Base-by-base conservation (phyloP, 176 grass and related monocot species). In the Oryza meyeriana region DNA sequence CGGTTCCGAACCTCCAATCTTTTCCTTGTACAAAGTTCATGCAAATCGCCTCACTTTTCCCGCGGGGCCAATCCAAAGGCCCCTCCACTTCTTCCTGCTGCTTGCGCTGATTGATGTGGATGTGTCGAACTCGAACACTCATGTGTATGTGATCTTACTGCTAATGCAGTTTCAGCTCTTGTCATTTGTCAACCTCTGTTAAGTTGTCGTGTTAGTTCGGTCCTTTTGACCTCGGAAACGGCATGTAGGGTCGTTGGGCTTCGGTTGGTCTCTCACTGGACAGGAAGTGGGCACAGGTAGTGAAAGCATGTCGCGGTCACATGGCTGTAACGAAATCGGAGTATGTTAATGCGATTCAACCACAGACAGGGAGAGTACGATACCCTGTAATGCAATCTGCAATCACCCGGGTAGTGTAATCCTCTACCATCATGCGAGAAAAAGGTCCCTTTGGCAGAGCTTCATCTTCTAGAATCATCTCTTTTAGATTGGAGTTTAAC, bases 51-150 rank as follows among this genome's bases (percentile, higher is more conserved):
- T 29, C 32, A 10, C 45, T 72, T 83, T 83, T 84, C 75, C 80
- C 81, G 81, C 81, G 69, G n/a, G n/a, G 59, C 8, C 7, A 52
- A 12, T 65, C 73, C 85, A 62, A 87, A 71, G 12, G 35, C 71
- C 1, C 1, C 20, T 44, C 13, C 44, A 1, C 33, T 13, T 4
- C 20, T n/a, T 29, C 45, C 11, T 34, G 13, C 48, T n/a, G 42
- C 38, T 38, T 33, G 12, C 12, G 35, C 47, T 36, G 9, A 7
- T 34, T 35, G 73, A 84, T 4, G 74, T 34, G 25, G 52, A 78
- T 2, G 20, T 55, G 29, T 29, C 9, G 10, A 22, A 39, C 39
- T n/a, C n/a, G 7, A 33, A 5, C 36, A 52, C 44, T 47, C 4
- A 22, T n/a, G 22, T 16, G 52, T 58, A n/a, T n/a, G 9, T 25